Evolutionary conservation across 768 basidiomycete genomes (phyloP).

Genomic region (Phaffia australis): DNA sequence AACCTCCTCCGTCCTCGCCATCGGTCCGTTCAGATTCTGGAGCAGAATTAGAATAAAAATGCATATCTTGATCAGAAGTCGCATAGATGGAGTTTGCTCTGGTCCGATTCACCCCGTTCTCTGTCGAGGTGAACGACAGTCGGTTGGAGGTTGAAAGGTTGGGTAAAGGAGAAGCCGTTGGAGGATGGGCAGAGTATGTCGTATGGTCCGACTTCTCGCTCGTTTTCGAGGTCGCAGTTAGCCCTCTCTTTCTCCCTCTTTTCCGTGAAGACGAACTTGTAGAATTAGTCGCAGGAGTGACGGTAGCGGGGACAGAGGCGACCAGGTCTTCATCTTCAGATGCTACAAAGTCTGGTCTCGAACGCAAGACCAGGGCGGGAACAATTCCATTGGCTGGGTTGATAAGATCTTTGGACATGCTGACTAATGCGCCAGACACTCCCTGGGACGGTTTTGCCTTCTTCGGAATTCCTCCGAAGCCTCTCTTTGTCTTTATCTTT

Average conservation of each 20-base stretch:
- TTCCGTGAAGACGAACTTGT: neutral
- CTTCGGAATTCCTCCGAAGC: no score
- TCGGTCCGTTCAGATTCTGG: no score
- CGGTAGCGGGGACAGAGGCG: neutral
- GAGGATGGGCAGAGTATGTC: neutral
- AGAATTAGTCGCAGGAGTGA: neutral
- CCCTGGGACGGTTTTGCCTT: constrained; percentile 12
- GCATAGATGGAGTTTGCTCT: no score
- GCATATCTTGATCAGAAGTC: no score
- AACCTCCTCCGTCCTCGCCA: no score
- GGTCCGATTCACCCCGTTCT: no score
- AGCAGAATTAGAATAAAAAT: no score
- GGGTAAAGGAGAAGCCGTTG: no score
- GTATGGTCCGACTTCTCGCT: neutral
- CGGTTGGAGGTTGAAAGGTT: no score
- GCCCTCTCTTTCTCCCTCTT: neutral
- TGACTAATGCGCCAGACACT: constrained; percentile 11
- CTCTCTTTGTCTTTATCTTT: no score
- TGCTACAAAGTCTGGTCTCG: no score
- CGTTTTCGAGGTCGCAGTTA: neutral
- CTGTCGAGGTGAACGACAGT: no score
- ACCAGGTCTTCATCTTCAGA: neutral
- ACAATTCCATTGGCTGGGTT: constrained; percentile 10
- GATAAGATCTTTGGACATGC: constrained; percentile 23
- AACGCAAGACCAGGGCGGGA: neutral